Conservation (phyloP, 106 monocot species). For the Apostasia shenzhenica region DNA sequence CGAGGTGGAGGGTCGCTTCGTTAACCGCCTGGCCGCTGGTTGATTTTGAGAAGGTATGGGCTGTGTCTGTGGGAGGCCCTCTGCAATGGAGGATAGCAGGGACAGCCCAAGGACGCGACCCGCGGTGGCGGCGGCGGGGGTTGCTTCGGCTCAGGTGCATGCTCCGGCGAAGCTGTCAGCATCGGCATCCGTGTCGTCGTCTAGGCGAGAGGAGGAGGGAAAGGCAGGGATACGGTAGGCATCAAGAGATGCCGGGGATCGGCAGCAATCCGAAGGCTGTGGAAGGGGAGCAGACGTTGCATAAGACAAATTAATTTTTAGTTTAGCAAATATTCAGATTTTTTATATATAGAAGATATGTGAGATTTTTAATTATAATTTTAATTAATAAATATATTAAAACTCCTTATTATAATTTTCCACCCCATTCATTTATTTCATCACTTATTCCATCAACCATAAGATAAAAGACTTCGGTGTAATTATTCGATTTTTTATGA, state of each 20-base stretch:
- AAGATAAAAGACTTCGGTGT: no score
- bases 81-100: slow-evolving; percentile 30
- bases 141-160: background rate
- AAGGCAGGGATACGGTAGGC: slow-evolving; percentile 14
- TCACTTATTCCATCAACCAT: no score
- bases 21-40: no score
- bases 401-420: no score
- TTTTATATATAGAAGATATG: no score
- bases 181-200: slow-evolving; percentile 1
- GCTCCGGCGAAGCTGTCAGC: background rate
- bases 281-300: slow-evolving; percentile 36
- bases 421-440: no score
- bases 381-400: no score
- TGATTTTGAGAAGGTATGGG: slow-evolving; percentile 32
- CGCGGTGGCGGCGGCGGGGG: slow-evolving; percentile 6
- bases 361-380: no score
- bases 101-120: slow-evolving; percentile 18
- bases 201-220: slow-evolving; percentile 47
- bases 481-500: no score
- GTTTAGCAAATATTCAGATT: no score
- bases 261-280: slow-evolving; percentile 11
- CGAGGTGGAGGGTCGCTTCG: background rate
- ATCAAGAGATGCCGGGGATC: background rate
- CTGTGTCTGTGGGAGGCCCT: slow-evolving; percentile 61
- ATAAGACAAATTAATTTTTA: no score